Base-by-base conservation (phyloP, 1,139 yeast genomes). In the Hanseniaspora sp. region DNA sequence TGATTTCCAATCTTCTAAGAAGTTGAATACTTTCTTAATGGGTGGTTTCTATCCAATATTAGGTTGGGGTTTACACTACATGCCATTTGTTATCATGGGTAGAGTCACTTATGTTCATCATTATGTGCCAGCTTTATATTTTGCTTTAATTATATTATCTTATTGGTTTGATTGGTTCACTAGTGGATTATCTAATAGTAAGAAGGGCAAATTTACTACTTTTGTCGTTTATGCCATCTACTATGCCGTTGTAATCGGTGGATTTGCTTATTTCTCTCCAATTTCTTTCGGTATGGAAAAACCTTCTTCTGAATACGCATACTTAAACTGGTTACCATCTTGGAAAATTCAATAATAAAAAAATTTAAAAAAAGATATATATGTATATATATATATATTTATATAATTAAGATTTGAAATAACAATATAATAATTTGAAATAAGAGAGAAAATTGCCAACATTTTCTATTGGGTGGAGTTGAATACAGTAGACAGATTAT, bases 81-180 rank as follows among this genome's bases (percentile, higher is more conserved):
- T 83, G 64, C 97, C 99, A 45, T 92, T 92, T 68, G 79, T 85
- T 52, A 75, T 90, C 60, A 92, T 92, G 98, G 88, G 95, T 31
- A 85, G 99, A 75, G 97, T 94, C 60, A 88, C 96, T 5, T 92
- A 94, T 67, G 92, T 92, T 46, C 99, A 92, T 69, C 99, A 92
- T 71, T 92, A 92, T 70, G 78, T 88, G 63, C 99, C 99, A 34
- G 96, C 98, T 0, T 77, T 90, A 61, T 92, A 90, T 73, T 92
- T 94, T 72, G 97, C 97, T 57, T 81, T 92, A 76, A 71, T 92
- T 60, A 82, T 87, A 34, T 76, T 85, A 64, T 80, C 83, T 56
- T 92, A 84, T 71, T 74, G 83, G 62, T 72, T 88, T 58, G 96
- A 90, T 65, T 75, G 74, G 56, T 70, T 78, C 62, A 65, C 63